Conservation (phyloP, 2,329 filamentous ascomycete genomes). For the Fusarium goolgardi region DNA sequence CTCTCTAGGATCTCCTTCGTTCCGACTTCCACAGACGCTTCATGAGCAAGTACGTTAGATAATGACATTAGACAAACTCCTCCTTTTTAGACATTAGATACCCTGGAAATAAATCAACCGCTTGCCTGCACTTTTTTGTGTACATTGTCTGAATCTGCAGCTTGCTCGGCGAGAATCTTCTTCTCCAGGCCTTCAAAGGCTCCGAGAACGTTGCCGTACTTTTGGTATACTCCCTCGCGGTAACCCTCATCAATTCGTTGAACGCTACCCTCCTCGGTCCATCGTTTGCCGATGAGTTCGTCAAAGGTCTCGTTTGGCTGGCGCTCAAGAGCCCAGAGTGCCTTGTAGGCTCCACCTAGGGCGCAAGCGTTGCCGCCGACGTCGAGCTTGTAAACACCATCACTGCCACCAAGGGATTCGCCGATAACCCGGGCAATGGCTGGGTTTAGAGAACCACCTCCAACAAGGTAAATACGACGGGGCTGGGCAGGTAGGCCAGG, state of each 20-base stretch:
- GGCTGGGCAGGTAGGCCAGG: slow-evolving; percentile 80
- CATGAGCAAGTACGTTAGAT: slow-evolving; percentile 79
- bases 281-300: slow-evolving; percentile 83
- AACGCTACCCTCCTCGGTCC: slow-evolving; percentile 86
- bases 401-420: slow-evolving; percentile 86
- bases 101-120: slow-evolving; percentile 37
- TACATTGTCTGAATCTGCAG: slow-evolving; percentile 22
- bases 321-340: slow-evolving; percentile 88
- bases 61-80: slow-evolving; percentile 38
- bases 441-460: slow-evolving; percentile 88
- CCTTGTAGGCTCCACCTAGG: slow-evolving; percentile 93
- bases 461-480: slow-evolving; percentile 91
- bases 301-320: slow-evolving; percentile 81
- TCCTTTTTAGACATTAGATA: slow-evolving; percentile 46
- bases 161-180: slow-evolving; percentile 64
- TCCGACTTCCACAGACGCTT: slow-evolving; percentile 99
- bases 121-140: slow-evolving; percentile 17
- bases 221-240: slow-evolving; percentile 76
- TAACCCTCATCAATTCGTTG: slow-evolving; percentile 87
- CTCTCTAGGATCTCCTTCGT: slow-evolving; percentile 79
- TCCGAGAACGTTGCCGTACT: slow-evolving; percentile 79
- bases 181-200: slow-evolving; percentile 83
- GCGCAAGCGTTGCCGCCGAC: slow-evolving; percentile 97
- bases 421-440: slow-evolving; percentile 88
- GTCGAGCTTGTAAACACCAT: slow-evolving; percentile 93